These are phyloP conservation scores for Phycomyces blakesleeanus DNA, from an alignment of 192 early-diverging fungal species.

Conservation along the genomic window DNA sequence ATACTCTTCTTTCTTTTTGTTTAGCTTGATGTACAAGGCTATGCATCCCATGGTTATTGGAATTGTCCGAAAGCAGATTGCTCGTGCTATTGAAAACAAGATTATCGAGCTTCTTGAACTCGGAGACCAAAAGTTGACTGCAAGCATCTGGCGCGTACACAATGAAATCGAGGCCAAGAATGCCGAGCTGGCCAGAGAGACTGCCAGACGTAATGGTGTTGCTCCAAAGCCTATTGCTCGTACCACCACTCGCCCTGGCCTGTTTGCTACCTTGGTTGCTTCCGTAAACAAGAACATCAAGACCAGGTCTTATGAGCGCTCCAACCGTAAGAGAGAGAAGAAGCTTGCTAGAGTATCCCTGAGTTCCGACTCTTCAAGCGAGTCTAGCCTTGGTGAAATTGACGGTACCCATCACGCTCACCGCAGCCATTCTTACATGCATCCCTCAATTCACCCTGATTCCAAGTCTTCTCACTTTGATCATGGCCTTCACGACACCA, in stretches of 20 bases:
- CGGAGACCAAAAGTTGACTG: constrained; percentile 21
- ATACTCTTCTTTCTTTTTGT: neutral
- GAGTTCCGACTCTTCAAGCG: no score
- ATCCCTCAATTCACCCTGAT: no score
- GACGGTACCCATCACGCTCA: no score
- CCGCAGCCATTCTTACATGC: no score
- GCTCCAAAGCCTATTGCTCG: neutral
- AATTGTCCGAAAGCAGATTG: constrained; percentile 33
- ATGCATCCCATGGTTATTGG: constrained; percentile 36
- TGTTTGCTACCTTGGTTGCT: constrained; percentile 11
- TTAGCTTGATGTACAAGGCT: constrained; percentile 24
- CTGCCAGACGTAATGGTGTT: no score
- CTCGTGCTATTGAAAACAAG: constrained; percentile 31
- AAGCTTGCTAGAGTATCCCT: no score
- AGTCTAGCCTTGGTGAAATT: no score
- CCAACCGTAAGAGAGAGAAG: neutral
- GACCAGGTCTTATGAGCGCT: constrained; percentile 5
- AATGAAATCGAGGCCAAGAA: neutral
- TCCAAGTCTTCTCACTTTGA: no score
- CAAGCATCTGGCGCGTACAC: constrained; percentile 2
- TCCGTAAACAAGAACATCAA: constrained; percentile 11
- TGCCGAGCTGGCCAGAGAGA: neutral
- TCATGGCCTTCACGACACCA: no score
- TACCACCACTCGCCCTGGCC: neutral
- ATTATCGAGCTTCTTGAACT: constrained; percentile 22